Conservation (phyloP, 148 eudicot species). For the Vaccinium macrocarpon region DNA sequence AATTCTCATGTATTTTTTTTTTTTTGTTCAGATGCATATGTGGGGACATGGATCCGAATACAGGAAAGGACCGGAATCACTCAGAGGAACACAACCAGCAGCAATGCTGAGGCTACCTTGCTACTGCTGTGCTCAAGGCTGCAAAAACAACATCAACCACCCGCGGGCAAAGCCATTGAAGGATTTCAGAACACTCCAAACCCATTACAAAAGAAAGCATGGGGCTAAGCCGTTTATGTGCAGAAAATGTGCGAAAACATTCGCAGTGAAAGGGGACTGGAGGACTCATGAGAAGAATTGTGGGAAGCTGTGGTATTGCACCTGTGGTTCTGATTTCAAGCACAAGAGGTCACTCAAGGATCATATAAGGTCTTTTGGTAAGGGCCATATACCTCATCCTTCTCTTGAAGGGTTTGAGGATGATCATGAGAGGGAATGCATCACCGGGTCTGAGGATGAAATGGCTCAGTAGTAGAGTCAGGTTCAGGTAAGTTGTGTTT, state of each 20-base stretch:
- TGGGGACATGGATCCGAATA: slow-evolving; percentile 95
- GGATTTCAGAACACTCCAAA: slow-evolving; percentile 78
- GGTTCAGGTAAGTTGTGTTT: slow-evolving; percentile 11
- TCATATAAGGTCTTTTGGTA: slow-evolving; percentile 71
- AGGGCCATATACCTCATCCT: slow-evolving; percentile 55
- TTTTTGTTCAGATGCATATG: slow-evolving; percentile 63
- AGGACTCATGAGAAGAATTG: slow-evolving; percentile 84
- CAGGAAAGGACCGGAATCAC: slow-evolving; percentile 73
- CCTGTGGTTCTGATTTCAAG: slow-evolving; percentile 79
- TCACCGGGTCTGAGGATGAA: slow-evolving; percentile 41
- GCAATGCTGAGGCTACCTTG: slow-evolving; percentile 84
- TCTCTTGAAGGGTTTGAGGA: slow-evolving; percentile 49
- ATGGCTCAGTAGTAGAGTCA: slow-evolving; percentile 18
- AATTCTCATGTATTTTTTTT: neutral
- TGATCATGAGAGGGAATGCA: slow-evolving; percentile 29
- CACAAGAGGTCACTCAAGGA: slow-evolving; percentile 85
- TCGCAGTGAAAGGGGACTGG: slow-evolving; percentile 84
- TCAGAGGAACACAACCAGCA: slow-evolving; percentile 75
- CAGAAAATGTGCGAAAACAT: slow-evolving; percentile 73
- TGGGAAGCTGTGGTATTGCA: slow-evolving; percentile 78
- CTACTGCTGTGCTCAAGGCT: slow-evolving; percentile 72
- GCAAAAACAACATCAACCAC: slow-evolving; percentile 80
- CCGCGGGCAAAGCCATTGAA: slow-evolving; percentile 75
- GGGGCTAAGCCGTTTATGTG: slow-evolving; percentile 74
- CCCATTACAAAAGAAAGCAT: slow-evolving; percentile 80